These are phyloP conservation scores for Circinella minor DNA, from an alignment of 371 early-diverging fungal species.

Conservation along the genomic window DNA sequence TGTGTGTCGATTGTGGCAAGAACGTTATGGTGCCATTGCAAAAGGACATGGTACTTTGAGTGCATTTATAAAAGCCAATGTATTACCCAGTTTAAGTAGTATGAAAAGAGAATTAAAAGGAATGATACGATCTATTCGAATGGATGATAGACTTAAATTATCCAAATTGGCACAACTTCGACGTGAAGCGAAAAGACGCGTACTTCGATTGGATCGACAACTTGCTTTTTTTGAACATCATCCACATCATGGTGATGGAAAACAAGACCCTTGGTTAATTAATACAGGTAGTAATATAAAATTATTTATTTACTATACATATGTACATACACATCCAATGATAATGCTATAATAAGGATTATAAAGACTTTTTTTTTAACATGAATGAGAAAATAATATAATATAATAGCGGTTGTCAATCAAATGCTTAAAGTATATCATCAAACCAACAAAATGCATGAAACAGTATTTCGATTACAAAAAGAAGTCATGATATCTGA, in stretches of 20 bases:
- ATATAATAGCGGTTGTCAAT: constrained; percentile 34
- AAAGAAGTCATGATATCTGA: constrained; percentile 37
- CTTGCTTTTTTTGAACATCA: constrained; percentile 44
- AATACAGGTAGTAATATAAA: constrained; percentile 35
- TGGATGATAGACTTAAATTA: constrained; percentile 40
- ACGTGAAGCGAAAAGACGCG: constrained; percentile 28
- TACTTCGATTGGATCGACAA: constrained; percentile 34
- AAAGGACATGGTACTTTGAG: constrained; percentile 37
- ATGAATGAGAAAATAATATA: too few relatives aligned
- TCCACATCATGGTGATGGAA: constrained; percentile 34
- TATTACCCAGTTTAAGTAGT: constrained; percentile 32
- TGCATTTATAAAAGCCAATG: constrained; percentile 33
- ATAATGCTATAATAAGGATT: neutral
- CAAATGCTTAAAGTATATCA: constrained; percentile 47
- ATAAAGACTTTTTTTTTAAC: neutral
- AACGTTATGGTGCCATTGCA: constrained; percentile 24
- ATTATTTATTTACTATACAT: too few relatives aligned
- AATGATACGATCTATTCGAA: constrained; percentile 40
- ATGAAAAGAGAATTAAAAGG: constrained; percentile 44
- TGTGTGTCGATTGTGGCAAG: constrained; percentile 43
- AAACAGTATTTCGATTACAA: constrained; percentile 48
- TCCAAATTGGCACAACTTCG: constrained; percentile 32
- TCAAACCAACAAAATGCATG: constrained; percentile 51
- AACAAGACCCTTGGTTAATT: constrained; percentile 47
- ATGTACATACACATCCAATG: too few relatives aligned